These are phyloP conservation scores for Candida gorgasii DNA, from an alignment of 805 yeast genomes.

Conservation along the genomic window DNA sequence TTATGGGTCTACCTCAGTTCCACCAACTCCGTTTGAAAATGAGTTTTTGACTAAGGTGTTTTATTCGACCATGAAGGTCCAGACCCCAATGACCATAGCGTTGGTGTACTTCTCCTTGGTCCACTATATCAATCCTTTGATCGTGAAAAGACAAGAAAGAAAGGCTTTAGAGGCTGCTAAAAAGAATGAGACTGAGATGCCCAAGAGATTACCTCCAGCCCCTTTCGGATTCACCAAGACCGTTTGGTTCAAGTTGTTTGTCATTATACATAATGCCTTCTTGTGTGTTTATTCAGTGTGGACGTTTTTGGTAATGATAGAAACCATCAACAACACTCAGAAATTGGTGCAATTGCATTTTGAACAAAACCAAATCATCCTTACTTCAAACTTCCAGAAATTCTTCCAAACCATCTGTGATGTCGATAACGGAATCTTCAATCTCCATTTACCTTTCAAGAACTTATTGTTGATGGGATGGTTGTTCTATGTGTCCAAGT, in stretches of 20 bases:
- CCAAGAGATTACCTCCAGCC: slow-evolving; percentile 49
- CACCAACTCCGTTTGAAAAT: slow-evolving; percentile 36
- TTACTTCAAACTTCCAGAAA: slow-evolving; percentile 32
- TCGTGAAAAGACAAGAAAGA: slow-evolving; percentile 46
- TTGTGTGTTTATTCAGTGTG: slow-evolving; percentile 68
- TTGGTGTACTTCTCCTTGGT: slow-evolving; percentile 58
- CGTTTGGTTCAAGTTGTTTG: slow-evolving; percentile 50
- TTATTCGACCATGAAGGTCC: slow-evolving; percentile 45
- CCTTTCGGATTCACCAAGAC: slow-evolving; percentile 52
- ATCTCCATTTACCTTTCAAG: slow-evolving; percentile 18
- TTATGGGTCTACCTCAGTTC: slow-evolving; percentile 28
- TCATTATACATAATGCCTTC: slow-evolving; percentile 58
- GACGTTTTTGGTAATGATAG: slow-evolving; percentile 68
- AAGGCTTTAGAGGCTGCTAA: slow-evolving; percentile 22
- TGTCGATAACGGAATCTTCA: slow-evolving; percentile 59
- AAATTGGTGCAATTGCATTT: slow-evolving; percentile 19
- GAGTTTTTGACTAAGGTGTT: slow-evolving; percentile 35
- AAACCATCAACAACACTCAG: slow-evolving; percentile 47
- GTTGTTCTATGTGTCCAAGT: slow-evolving; percentile 69
- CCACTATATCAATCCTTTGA: slow-evolving; percentile 51
- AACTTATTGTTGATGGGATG: slow-evolving; percentile 60
- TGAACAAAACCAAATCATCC: slow-evolving; percentile 18
- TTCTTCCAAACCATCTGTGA: slow-evolving; percentile 68
- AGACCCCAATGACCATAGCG: slow-evolving; percentile 60
- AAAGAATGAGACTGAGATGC: slow-evolving; percentile 18